Evolutionary conservation across 2,329 filamentous ascomycete genomes (phyloP).

Genomic region (Dactylonectria estremocensis): DNA sequence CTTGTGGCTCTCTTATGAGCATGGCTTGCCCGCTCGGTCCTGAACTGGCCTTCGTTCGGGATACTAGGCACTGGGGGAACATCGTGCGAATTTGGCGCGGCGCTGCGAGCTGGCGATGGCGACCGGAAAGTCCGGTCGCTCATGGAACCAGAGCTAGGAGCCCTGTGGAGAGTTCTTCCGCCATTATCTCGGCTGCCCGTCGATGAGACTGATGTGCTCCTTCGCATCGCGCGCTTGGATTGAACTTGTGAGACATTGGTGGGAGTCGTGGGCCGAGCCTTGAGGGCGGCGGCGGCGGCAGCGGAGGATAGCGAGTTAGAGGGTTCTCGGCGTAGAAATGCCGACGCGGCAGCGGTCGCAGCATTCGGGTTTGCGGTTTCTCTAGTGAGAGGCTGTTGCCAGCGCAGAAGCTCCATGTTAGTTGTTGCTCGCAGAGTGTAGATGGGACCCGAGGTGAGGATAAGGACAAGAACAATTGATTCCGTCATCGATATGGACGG

Average conservation of each 20-base stretch:
- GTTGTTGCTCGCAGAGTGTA: conserved; percentile 26
- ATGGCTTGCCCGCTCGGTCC: conserved; percentile 44
- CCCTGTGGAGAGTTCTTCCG: conserved; percentile 70
- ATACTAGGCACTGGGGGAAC: conserved; percentile 84
- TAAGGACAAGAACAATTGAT: conserved; percentile 2
- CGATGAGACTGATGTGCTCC: conserved; percentile 81
- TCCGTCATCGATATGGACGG: conserved; percentile 12
- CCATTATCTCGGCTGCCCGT: conserved; percentile 65
- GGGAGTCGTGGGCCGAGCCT: conserved; percentile 82
- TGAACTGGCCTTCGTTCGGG: conserved; percentile 64
- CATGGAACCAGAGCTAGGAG: conserved; percentile 86
- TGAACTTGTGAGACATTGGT: conserved; percentile 86
- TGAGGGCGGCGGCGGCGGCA: conserved; percentile 88
- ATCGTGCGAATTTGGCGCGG: conserved; percentile 58
- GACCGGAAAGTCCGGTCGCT: conserved; percentile 89
- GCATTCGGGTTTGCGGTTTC: conserved; percentile 80
- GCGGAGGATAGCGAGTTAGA: conserved; percentile 81
- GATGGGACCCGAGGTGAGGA: conserved; percentile 15
- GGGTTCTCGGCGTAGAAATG: conserved; percentile 80
- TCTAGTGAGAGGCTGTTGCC: conserved; percentile 72
- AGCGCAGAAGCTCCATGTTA: conserved; percentile 47
- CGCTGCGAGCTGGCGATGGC: conserved; percentile 72
- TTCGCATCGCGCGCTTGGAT: conserved; percentile 86
- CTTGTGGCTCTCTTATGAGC: conserved; percentile 59
- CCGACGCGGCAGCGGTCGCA: conserved; percentile 84